Conservation (phyloP, 768 basidiomycete genomes). For the Hygrophorus russula region DNA sequence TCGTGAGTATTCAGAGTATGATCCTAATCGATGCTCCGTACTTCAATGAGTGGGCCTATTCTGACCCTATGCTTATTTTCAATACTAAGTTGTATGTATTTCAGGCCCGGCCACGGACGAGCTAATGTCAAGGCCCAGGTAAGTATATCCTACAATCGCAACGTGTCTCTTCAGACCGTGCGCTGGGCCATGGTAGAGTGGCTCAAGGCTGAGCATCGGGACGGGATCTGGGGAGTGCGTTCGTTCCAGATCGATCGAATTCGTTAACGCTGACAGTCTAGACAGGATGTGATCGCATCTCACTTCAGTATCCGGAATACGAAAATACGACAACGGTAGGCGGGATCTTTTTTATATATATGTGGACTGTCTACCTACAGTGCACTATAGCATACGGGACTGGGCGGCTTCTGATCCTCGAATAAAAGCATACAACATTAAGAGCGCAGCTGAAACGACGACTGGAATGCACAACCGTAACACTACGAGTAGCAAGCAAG, state of each 20-base stretch:
- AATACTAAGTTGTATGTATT: not conserved
- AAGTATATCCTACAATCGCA: constrained; percentile 36
- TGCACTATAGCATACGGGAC: constrained; percentile 18
- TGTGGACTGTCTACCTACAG: not conserved
- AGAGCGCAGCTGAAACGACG: not conserved
- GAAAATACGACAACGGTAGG: constrained; percentile 5
- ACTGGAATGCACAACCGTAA: too few species aligned
- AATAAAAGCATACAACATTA: constrained; percentile 14
- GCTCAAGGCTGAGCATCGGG: constrained; percentile 29
- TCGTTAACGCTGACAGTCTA: not conserved
- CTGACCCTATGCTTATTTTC: not conserved
- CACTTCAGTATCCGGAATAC: constrained; percentile 6
- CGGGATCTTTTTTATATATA: not conserved
- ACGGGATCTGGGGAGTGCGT: constrained; percentile 36
- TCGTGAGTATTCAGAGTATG: constrained; percentile 51
- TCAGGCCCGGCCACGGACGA: constrained; percentile 37
- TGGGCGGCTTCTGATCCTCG: constrained; percentile 21
- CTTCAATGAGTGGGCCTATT: constrained; percentile 39
- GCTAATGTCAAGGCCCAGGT: constrained; percentile 21
- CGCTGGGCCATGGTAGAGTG: constrained; percentile 46
- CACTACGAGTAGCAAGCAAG: not conserved
- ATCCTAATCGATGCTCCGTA: constrained; percentile 43
- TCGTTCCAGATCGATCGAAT: not conserved
- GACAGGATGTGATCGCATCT: constrained; percentile 7
- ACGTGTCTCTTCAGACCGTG: constrained; percentile 30